A percentile compares a stretch with the other conserved stretches of the same genome.
Evolutionary conservation across 164 flowering plant species (phyloP).

Genomic region (Nymphaea thermarum): DNA sequence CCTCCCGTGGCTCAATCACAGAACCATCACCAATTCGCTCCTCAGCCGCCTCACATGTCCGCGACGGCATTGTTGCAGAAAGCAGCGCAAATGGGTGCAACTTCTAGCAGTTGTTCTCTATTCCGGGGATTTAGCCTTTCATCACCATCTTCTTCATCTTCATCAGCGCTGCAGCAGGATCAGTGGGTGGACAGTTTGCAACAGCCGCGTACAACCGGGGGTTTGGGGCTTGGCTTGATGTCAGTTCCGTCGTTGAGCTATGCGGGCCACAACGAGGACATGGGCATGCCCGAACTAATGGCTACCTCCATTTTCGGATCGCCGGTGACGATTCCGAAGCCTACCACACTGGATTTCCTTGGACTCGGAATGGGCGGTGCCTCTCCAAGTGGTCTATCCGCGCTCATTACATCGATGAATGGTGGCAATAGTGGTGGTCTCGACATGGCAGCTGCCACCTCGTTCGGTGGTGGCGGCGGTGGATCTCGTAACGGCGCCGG

Average conservation of each 20-base stretch:
- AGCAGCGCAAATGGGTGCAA: conserved; percentile 49
- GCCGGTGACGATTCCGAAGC: conserved; percentile 9
- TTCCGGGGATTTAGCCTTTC: conserved; percentile 46
- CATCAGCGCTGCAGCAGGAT: conserved; percentile 20
- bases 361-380: conserved; percentile 43
- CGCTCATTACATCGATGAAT: conserved; percentile 53
- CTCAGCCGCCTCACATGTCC: conserved; percentile 17
- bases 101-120: conserved; percentile 25
- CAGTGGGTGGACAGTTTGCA: conserved; percentile 6
- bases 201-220: conserved; percentile 7
- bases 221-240: conserved; percentile 34
- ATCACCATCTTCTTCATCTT: conserved; percentile 4
- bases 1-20: not conserved
- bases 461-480: conserved; percentile 17
- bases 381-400: conserved; percentile 26
- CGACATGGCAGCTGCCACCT: conserved; percentile 23
- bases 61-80: conserved; percentile 53
- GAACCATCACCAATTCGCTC: not conserved
- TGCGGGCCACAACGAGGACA: conserved; percentile 10
- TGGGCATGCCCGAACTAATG: conserved; percentile 25
- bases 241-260: not conserved
- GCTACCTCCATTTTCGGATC: conserved; percentile 25
- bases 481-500: conserved; percentile 9
- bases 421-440: conserved; percentile 20
- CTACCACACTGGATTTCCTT: conserved; percentile 54